Evolutionary conservation across 2,329 filamentous ascomycete species (phyloP).

Genomic region (Cladophialophora exuberans): DNA sequence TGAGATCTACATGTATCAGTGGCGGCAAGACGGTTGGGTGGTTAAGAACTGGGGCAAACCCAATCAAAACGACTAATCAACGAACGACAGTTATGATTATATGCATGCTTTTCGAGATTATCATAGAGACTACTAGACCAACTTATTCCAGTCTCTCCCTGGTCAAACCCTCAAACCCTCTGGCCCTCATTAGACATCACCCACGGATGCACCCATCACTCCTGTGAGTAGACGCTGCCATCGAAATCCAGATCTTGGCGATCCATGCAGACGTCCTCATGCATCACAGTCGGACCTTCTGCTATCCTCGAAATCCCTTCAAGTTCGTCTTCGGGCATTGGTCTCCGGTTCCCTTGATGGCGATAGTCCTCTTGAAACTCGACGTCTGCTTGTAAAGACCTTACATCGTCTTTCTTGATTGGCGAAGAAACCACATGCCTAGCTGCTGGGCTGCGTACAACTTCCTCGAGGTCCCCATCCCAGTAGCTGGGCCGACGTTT

Average conservation of each 20-base stretch:
- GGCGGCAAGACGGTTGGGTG: too few species aligned
- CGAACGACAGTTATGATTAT: background rate
- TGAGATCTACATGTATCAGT: too few species aligned
- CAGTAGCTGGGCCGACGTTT: conserved; percentile 34
- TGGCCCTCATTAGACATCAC: background rate
- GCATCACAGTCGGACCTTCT: conserved; percentile 11
- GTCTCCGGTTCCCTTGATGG: conserved; percentile 10
- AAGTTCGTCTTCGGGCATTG: conserved; percentile 10
- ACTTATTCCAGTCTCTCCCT: background rate
- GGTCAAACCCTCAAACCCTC: background rate
- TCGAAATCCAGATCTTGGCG: background rate
- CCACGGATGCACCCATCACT: background rate
- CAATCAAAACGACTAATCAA: background rate
- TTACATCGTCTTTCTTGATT: conserved; percentile 26
- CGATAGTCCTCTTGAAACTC: conserved; percentile 17
- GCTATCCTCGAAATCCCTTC: conserved; percentile 10
- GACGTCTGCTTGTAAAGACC: conserved; percentile 25
- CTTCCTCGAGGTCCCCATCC: conserved; percentile 33
- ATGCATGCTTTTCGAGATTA: background rate
- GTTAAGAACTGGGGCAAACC: too few species aligned
- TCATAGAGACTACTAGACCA: background rate
- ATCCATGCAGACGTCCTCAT: conserved; percentile 16
- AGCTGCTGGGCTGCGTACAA: conserved; percentile 31
- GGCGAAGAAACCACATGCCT: conserved; percentile 28
- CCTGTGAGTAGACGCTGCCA: background rate